Evolutionary conservation across 768 basidiomycete genomes (phyloP).

Genomic region (Lactarius tabidus): DNA sequence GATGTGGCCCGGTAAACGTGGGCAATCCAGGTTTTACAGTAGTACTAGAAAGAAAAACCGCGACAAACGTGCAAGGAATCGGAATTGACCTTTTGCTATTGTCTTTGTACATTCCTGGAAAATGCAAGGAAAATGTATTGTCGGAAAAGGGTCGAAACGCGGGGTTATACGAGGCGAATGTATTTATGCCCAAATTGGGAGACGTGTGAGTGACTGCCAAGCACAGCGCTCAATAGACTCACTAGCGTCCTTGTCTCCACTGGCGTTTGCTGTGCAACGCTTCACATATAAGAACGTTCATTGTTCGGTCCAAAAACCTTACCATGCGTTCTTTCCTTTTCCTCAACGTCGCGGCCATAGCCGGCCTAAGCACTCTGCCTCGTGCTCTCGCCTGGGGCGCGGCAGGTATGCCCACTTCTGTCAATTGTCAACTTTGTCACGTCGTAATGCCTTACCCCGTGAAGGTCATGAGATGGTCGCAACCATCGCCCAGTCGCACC

Average conservation of each 20-base stretch:
- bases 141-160: no score
- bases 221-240: not conserved
- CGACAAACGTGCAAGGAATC: not conserved
- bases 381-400: slow-evolving; percentile 18
- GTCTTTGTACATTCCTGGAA: no score
- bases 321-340: not conserved
- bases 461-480: slow-evolving; percentile 89
- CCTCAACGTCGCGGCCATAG: not conserved
- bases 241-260: not conserved
- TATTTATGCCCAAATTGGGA: not conserved
- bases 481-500: slow-evolving; percentile 90
- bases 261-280: not conserved
- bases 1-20: no score
- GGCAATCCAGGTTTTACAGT: not conserved
- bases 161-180: no score
- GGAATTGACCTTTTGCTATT: no score
- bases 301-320: not conserved
- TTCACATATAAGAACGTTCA: not conserved
- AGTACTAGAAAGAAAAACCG: not conserved
- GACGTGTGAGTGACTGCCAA: not conserved
- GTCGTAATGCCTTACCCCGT: not conserved
- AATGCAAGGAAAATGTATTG: no score
- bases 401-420: not conserved
- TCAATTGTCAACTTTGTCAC: not conserved
- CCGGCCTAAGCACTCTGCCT: not conserved